Percentiles rank a stretch among this genome's conserved stretches.
Conservation (phyloP, 2,329 filamentous ascomycete species). For the Diplodia seriata region DNA sequence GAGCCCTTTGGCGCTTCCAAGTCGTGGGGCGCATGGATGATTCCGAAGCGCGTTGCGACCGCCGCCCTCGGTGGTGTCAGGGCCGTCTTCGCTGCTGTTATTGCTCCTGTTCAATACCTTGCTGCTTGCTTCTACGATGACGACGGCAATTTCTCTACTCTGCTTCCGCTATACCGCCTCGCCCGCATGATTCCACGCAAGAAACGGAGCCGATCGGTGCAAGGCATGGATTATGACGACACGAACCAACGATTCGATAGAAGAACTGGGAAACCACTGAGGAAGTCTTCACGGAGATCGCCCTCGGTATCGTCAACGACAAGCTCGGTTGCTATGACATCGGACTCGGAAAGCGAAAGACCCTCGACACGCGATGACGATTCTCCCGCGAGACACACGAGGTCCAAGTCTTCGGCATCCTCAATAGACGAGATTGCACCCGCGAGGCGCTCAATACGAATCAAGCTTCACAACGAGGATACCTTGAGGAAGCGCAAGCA, state of each 20-base stretch:
- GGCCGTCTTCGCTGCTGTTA: conserved; percentile 78
- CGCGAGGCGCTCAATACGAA: conserved; percentile 81
- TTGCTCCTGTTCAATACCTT: conserved; percentile 81
- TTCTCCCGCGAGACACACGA: conserved; percentile 61
- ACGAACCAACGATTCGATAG: conserved; percentile 21
- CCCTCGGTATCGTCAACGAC: conserved; percentile 55
- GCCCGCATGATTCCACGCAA: conserved; percentile 55
- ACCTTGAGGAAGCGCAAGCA: conserved; percentile 75
- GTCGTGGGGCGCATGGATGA: conserved; percentile 52
- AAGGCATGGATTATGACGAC: conserved; percentile 37
- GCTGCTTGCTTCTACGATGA: conserved; percentile 84
- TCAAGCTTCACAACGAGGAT: conserved; percentile 86
- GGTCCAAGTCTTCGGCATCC: conserved; percentile 64
- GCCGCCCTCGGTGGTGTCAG: conserved; percentile 77
- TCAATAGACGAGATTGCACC: conserved; percentile 70
- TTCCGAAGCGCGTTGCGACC: conserved; percentile 73
- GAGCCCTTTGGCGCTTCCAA: conserved; percentile 45
- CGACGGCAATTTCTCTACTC: conserved; percentile 77
- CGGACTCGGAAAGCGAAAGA: conserved; percentile 64
- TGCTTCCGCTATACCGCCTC: conserved; percentile 73
- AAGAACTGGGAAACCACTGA: conserved; percentile 33
- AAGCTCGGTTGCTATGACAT: conserved; percentile 68
- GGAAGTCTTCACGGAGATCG: conserved; percentile 46
- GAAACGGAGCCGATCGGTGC: conserved; percentile 37
- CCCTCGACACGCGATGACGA: conserved; percentile 45